A percentile compares a stretch with the other conserved stretches of the same genome.
phyloP scores from a whole-genome alignment of 2,329 filamentous ascomycete species.

The Aspergillus pseudoterreus region DNA sequence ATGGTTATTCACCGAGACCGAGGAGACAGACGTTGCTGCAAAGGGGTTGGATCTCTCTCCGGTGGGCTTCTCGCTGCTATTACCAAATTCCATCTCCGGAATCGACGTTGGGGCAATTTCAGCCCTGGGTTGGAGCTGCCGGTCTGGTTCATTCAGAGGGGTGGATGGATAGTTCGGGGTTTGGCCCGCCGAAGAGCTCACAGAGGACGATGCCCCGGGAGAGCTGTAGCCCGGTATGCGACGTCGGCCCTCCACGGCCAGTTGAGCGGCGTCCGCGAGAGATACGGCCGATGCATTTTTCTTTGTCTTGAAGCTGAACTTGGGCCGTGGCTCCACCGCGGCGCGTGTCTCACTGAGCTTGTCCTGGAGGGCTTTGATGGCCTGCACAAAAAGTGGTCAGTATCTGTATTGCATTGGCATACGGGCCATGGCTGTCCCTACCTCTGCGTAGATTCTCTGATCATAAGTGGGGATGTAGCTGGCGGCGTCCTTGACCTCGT shows the following conservation, averaged over 20 bases:
- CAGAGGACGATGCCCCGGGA: slow-evolving; percentile 36
- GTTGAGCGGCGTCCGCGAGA: slow-evolving; percentile 53
- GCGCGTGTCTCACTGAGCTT: slow-evolving; percentile 69
- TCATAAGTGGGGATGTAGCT: slow-evolving; percentile 85
- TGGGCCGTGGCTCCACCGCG: slow-evolving; percentile 67
- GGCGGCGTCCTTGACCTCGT: slow-evolving; percentile 78
- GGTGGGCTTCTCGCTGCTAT: slow-evolving; percentile 19
- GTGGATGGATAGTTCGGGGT: slow-evolving; percentile 36
- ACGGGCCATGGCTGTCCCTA: slow-evolving; percentile 32
- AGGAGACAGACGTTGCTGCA: slow-evolving; percentile 50
- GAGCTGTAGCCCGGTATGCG: slow-evolving; percentile 42
- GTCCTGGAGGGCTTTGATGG: slow-evolving; percentile 76
- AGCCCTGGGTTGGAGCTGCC: slow-evolving; percentile 31
- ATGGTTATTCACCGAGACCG: slow-evolving; percentile 65
- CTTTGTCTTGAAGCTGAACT: slow-evolving; percentile 75
- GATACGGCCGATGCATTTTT: slow-evolving; percentile 56
- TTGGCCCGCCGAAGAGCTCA: slow-evolving; percentile 34
- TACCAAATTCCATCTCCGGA: slow-evolving; percentile 20
- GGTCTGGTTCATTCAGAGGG: slow-evolving; percentile 33
- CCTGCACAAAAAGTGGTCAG: slow-evolving; percentile 41
- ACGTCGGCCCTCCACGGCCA: slow-evolving; percentile 48
- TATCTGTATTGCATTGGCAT: not conserved
- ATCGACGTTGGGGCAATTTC: slow-evolving; percentile 35
- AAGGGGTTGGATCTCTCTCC: slow-evolving; percentile 39
- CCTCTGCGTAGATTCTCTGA: slow-evolving; percentile 78